Base-by-base conservation (phyloP, 306 rosid species). In the Acmispon strigosus region DNA sequence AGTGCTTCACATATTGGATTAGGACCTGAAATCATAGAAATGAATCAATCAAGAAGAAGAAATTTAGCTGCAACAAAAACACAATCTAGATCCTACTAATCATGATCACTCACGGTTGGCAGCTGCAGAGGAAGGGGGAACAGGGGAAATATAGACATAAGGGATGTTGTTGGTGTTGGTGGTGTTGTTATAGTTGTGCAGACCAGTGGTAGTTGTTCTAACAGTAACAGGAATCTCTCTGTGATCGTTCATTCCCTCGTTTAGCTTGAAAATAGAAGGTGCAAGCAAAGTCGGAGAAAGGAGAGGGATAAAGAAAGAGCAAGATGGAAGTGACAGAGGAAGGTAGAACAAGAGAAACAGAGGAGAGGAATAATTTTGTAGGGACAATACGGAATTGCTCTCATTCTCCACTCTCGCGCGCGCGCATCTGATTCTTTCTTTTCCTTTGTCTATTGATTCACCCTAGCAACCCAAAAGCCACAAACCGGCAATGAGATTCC, bases 41-140 rank as follows among this genome's bases (percentile, higher is more conserved):
- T 51, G 11, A 14, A 48, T 19, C 20, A 58, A 62, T 55, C 53
- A 39, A 60, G 19, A 78, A 53, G 22, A 78, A 53, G 17, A 16
- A 50, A 45, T 58, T n/a, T 9, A 18, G 19, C 0, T 6, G 14
- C 12, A 41, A 51, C 14, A 62, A 27, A 22, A 62, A 34, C 17
- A 70, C 11, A 47, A 61, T 1, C 55, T 64, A n/a, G n/a, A n/a
- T n/a, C n/a, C 13, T 0, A 22, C 1, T 22, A 1, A 4, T 20
- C 45, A 70, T 43, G 73, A 73, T 39, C 10, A 71, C 90, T 85
- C 50, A 85, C 96, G 64, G 37, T 82, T 80, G 36, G 69, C 1
- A 59, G 75, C 63, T 50, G 87, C 57, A 34, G 84, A 57, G 44
- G 83, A 44, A 59, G 19, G 18, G 7, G 52, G 43, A 36, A 18